These are phyloP conservation scores for Porcisia deanei DNA, from an alignment of 208 protist genomes.

Conservation along the genomic window DNA sequence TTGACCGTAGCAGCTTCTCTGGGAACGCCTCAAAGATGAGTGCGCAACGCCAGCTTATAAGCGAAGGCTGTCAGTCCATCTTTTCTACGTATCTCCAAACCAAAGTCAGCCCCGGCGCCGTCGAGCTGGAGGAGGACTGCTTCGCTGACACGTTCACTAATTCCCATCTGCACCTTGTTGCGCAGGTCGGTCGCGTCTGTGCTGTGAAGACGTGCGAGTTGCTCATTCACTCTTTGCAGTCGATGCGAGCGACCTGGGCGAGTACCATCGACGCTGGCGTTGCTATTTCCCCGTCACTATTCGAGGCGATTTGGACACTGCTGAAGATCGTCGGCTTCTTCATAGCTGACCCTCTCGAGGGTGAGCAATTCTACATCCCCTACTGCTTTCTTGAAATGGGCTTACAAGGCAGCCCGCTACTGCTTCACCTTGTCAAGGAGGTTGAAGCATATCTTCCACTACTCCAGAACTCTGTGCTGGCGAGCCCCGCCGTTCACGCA, in stretches of 20 bases:
- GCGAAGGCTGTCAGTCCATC: slow-evolving; percentile 31
- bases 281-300: slow-evolving; percentile 8
- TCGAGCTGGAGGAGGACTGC: slow-evolving; percentile 53
- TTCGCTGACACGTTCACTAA: slow-evolving; percentile 62
- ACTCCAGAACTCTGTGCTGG: slow-evolving; percentile 25
- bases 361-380: slow-evolving; percentile 76
- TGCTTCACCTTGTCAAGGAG: slow-evolving; percentile 36
- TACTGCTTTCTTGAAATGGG: slow-evolving; percentile 54
- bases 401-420: slow-evolving; percentile 7
- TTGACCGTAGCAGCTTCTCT: slow-evolving; percentile 38
- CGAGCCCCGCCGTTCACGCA: slow-evolving; percentile 64
- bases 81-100: slow-evolving; percentile 35
- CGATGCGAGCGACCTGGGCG: slow-evolving; percentile 5
- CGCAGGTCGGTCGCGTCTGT: slow-evolving; percentile 57
- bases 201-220: slow-evolving; percentile 24
- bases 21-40: neutral
- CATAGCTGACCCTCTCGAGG: slow-evolving; percentile 64
- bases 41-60: slow-evolving; percentile 16
- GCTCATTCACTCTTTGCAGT: slow-evolving; percentile 14
- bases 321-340: slow-evolving; percentile 62
- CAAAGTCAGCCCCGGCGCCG: slow-evolving; percentile 24
- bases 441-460: slow-evolving; percentile 24
- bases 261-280: neutral
- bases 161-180: slow-evolving; percentile 73
- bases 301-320: slow-evolving; percentile 66